Base-by-base conservation (phyloP, 2,329 filamentous ascomycete genomes). In the Alternaria incomplexa region DNA sequence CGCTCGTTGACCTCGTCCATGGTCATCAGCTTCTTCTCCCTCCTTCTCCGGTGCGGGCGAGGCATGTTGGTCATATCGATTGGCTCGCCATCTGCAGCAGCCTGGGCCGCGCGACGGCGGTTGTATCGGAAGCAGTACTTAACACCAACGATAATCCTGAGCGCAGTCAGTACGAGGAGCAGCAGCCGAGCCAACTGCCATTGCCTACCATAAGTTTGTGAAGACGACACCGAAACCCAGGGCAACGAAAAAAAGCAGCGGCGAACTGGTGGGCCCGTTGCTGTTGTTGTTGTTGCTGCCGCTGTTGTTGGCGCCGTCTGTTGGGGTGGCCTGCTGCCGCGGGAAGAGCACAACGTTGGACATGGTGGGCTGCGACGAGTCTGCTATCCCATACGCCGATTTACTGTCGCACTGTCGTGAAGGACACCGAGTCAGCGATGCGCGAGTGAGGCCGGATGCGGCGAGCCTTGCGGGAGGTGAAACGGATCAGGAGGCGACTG, bases 61-160 rank as follows among this genome's bases (percentile, higher is more conserved):
- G 93, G 92, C 87, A 98, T 93, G 61, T 90, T 87, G 62, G 94
- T 88, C 68, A 99, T 84, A 66, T 93, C 93, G 75, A 99, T 96
- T 15, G 91, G 92, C 66, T 97, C 94, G 64, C 82, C 82, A 70
- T 94, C 92, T 68, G 92, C 83, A 82, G 87, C 83, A 72, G 93
- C 89, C 74, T 93, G 83, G 64, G 90, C 89, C 55, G 96, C 91
- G 77, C 96, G 96, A 62, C 96, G 91, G 71, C 96, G 94, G 81
- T 98, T 98, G 81, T 99, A 98, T 73, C 96, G 88, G 82, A 99
- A 99, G 83, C 96, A 99, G 81, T 99, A 99, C 83, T 99, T 99
- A 65, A 99, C 96, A 71, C 96, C 96, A 64, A 99, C 96, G 73
- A 99, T 99, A 75, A 99, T 99, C 96, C 96, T 99, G 64, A 61